Evolutionary conservation across 208 protist genomes (phyloP), one percentile per base, ranked within the genome.

Genomic region (Leishmania major): DNA sequence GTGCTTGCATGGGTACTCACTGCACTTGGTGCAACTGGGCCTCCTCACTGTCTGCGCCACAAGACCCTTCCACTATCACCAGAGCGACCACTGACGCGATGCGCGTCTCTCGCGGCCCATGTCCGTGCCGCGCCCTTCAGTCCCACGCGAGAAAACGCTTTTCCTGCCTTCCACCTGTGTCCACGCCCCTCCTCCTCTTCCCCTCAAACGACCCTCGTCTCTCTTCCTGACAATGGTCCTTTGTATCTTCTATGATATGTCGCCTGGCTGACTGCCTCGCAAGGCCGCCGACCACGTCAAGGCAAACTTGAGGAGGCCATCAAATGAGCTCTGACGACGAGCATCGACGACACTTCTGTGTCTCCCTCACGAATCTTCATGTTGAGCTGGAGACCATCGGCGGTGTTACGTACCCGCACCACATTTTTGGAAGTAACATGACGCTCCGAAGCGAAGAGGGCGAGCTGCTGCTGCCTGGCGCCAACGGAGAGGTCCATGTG

Each of bases 381-480:
- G 84, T 84, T 5, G 64, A 84, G 25, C 71, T 95, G 31, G 87
- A 91, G 60, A 91, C 90, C 2, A 60, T 93, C 11, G 82, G 76
- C 25, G 87, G 87, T 11, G 85, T 94, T 31, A 92, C 90, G 25
- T 95, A 94, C 77, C 89, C 89, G 10, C 89, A 94, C 81, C 89
- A 92, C 69, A 74, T 95, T 59, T 93, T 95, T 84, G 92, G 90
- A 45, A 77, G 83, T 25, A 75, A 84, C 40, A 77, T 87, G 31
- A 87, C 87, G 2, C 79, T 95, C 8, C 80, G 74, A 15, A 90
- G 87, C 37, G 79, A 83, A 3, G 67, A 78, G 6, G 80, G 83
- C 4, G 85, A 82, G 43, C 75, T 86, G 67, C 85, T 92, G 17
- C 83, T 95, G 0, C 90, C 92, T 45, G 89, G 90, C 0, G 72